These are phyloP conservation scores for Hymenoscyphus fructigenus DNA, from an alignment of 2,329 filamentous ascomycete genomes.

Conservation along the genomic window DNA sequence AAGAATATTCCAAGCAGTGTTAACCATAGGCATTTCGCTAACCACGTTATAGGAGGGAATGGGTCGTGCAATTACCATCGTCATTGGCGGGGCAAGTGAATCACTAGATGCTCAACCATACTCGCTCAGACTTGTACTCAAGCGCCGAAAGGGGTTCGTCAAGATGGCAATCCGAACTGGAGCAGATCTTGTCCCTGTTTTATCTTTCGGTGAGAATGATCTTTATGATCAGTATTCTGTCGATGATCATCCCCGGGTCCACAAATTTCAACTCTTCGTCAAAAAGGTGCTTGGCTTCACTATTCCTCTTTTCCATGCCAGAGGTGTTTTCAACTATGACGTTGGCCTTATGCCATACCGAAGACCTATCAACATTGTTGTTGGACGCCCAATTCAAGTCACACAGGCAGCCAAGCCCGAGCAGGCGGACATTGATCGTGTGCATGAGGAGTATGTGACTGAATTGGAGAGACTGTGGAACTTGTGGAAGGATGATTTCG, in stretches of 20 bases:
- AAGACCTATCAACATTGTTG: conserved; percentile 81
- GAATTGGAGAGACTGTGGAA: conserved; percentile 76
- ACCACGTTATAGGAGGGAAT: conserved; percentile 62
- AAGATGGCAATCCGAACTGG: conserved; percentile 89
- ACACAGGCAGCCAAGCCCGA: conserved; percentile 61
- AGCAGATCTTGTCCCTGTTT: conserved; percentile 89
- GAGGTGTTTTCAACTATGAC: conserved; percentile 96
- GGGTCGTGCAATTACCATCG: conserved; percentile 95
- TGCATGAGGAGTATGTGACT: conserved; percentile 76
- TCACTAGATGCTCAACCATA: conserved; percentile 85
- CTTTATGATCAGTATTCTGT: conserved; percentile 88
- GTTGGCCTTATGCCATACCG: conserved; percentile 95
- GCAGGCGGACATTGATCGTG: conserved; percentile 72
- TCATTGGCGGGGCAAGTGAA: conserved; percentile 88
- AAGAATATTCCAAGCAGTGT: conserved; percentile 12
- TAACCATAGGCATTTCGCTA: conserved; percentile 3
- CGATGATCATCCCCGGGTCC: conserved; percentile 73
- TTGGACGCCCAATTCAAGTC: conserved; percentile 78
- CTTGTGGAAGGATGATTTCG: conserved; percentile 75
- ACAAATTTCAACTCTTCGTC: conserved; percentile 77
- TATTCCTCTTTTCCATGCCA: conserved; percentile 82
- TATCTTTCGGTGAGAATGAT: conserved; percentile 94
- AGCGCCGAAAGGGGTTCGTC: conserved; percentile 85
- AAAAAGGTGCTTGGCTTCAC: conserved; percentile 91
- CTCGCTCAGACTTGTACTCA: conserved; percentile 73